These are phyloP conservation scores for Psilocybe cubensis DNA, from an alignment of 768 basidiomycete species.

Conservation along the genomic window DNA sequence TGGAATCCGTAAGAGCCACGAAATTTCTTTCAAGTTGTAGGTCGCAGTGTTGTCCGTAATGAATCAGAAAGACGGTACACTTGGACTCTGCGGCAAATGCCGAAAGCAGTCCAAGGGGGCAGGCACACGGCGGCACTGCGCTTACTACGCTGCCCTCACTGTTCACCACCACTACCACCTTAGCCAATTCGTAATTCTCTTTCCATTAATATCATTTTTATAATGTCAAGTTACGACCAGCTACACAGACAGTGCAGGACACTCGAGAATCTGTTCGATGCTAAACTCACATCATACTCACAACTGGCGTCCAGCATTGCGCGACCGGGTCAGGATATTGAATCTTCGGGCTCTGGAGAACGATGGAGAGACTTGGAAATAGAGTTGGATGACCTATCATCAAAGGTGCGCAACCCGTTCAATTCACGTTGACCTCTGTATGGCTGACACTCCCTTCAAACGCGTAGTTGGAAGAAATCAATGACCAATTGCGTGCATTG, in stretches of 20 bases:
- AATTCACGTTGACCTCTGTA: not conserved
- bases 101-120: conserved; percentile 11
- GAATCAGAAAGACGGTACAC: too few species aligned
- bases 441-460: not conserved
- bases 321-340: conserved; percentile 59
- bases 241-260: conserved; percentile 92
- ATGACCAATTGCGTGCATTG: conserved; percentile 74
- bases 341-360: conserved; percentile 69
- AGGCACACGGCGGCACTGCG: too few species aligned
- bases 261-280: conserved; percentile 89
- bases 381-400: conserved; percentile 84
- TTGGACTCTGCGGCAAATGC: conserved; percentile 16
- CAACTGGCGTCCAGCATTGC: conserved; percentile 77
- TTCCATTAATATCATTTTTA: conserved; percentile 2
- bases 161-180: not conserved
- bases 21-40: too few species aligned
- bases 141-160: too few species aligned
- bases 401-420: conserved; percentile 77
- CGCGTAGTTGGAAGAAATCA: conserved; percentile 80
- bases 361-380: conserved; percentile 83
- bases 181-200: not conserved
- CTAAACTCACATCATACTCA: conserved; percentile 89
- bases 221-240: conserved; percentile 84
- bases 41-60: too few species aligned
- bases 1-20: too few species aligned